phyloP scores from a whole-genome alignment of 495 filamentous ascomycete genomes.

The Aspergillus carlsbadensis region DNA sequence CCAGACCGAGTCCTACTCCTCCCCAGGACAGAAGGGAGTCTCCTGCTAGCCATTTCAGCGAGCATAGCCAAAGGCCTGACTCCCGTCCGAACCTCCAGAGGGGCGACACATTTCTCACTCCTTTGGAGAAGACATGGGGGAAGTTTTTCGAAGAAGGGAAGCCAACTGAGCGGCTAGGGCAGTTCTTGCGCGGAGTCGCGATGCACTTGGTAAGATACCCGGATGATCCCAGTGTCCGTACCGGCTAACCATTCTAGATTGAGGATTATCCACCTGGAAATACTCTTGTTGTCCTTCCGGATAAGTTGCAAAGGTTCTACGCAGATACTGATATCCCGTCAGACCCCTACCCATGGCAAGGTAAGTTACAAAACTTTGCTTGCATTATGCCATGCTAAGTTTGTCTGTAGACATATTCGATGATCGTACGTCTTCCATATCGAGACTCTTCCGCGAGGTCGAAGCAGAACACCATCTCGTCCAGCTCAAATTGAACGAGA shows the following conservation, averaged over 20 bases:
- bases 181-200: slow-evolving; percentile 76
- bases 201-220: slow-evolving; percentile 65
- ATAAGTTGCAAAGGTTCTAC: slow-evolving; percentile 81
- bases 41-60: slow-evolving; percentile 38
- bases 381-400: slow-evolving; percentile 11
- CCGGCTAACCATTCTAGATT: slow-evolving; percentile 50
- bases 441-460: slow-evolving; percentile 72
- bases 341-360: slow-evolving; percentile 68
- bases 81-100: slow-evolving; percentile 45
- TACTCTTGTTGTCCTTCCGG: slow-evolving; percentile 75
- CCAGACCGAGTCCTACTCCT: slow-evolving; percentile 23
- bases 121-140: slow-evolving; percentile 72
- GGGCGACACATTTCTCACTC: slow-evolving; percentile 50
- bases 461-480: slow-evolving; percentile 80
- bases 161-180: slow-evolving; percentile 64
- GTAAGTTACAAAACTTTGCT: slow-evolving; percentile 31
- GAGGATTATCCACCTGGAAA: slow-evolving; percentile 71
- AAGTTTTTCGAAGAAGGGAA: slow-evolving; percentile 70
- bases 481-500: slow-evolving; percentile 55
- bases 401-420: slow-evolving; percentile 48
- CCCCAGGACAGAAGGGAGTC: slow-evolving; percentile 26
- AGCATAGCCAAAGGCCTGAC: slow-evolving; percentile 24
- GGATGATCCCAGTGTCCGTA: neutral
- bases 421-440: slow-evolving; percentile 57
- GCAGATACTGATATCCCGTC: slow-evolving; percentile 56